Evolutionary conservation across 73 alveolate genomes (phyloP).

Genomic region (Breviolum minutum): DNA sequence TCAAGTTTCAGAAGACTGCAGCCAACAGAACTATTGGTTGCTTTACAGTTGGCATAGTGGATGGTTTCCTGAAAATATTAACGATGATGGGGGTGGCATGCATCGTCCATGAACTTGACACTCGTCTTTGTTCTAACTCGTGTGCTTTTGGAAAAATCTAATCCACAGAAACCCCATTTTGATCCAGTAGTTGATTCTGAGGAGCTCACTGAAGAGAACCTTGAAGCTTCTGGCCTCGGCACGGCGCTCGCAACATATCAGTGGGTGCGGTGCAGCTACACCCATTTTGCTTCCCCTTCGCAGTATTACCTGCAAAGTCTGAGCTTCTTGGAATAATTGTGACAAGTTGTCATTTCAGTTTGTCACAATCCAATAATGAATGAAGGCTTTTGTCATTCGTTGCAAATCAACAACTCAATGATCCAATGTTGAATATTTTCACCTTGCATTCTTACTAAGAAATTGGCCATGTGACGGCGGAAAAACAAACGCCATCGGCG

Average conservation of each 20-base stretch:
- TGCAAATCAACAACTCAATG: neutral
- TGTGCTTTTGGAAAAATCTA: too few relatives aligned
- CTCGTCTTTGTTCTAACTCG: neutral
- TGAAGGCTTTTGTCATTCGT: neutral
- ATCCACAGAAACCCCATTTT: too few relatives aligned
- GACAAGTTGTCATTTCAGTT: too few relatives aligned
- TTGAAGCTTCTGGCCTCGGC: neutral
- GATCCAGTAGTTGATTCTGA: too few relatives aligned
- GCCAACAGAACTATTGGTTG: neutral
- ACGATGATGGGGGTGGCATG: neutral
- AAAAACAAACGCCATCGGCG: neutral
- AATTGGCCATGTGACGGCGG: neutral
- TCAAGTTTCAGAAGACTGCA: neutral
- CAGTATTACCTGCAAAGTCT: neutral
- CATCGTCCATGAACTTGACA: neutral
- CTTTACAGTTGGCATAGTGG: constrained; percentile 3
- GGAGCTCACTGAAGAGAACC: neutral
- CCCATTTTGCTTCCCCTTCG: neutral
- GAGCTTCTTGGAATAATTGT: neutral
- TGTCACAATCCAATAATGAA: neutral
- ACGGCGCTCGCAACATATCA: neutral
- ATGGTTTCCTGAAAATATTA: neutral
- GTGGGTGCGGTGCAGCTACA: constrained; percentile 20
- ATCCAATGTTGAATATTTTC: neutral
- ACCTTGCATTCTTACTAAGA: neutral